phyloP scores from a whole-genome alignment of 352 stramenopile genomes.

The Phytophthora chlamydospora region DNA sequence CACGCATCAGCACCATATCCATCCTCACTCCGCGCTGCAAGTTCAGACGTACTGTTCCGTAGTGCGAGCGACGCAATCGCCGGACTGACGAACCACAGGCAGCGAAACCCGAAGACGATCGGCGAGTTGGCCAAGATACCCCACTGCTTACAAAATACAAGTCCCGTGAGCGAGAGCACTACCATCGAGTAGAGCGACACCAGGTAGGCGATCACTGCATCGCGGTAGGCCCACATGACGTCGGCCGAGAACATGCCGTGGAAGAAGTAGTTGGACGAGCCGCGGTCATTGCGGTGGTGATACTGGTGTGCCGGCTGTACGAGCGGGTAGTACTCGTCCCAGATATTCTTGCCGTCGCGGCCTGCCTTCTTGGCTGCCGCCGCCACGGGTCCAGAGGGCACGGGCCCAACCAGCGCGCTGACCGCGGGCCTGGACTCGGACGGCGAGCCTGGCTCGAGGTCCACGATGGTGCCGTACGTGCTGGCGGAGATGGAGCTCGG shows the following conservation, averaged over 20 bases:
- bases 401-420: conserved; percentile 34
- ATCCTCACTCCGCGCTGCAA: background rate
- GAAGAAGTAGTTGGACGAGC: conserved; percentile 88
- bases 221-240: conserved; percentile 83
- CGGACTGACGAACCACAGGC: conserved; percentile 80
- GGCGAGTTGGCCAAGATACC: conserved; percentile 55
- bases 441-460: conserved; percentile 30
- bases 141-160: conserved; percentile 89
- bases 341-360: conserved; percentile 66
- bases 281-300: conserved; percentile 72
- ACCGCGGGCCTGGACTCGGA: conserved; percentile 13
- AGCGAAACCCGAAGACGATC: conserved; percentile 59
- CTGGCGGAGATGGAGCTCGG: conserved; percentile 18
- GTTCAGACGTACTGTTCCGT: conserved; percentile 60
- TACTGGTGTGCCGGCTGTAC: conserved; percentile 86
- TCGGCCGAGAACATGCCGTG: conserved; percentile 89
- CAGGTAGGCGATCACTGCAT: conserved; percentile 83
- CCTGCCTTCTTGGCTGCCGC: conserved; percentile 25
- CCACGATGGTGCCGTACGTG: conserved; percentile 49
- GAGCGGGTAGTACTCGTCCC: conserved; percentile 90
- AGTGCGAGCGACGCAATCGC: conserved; percentile 73
- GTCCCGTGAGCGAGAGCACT: conserved; percentile 76
- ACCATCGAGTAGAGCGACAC: conserved; percentile 82
- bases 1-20: conserved; percentile 5
- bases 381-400: conserved; percentile 15